Conservation (phyloP, 1,139 yeast genomes). For the Yamadazyma blattariae region DNA sequence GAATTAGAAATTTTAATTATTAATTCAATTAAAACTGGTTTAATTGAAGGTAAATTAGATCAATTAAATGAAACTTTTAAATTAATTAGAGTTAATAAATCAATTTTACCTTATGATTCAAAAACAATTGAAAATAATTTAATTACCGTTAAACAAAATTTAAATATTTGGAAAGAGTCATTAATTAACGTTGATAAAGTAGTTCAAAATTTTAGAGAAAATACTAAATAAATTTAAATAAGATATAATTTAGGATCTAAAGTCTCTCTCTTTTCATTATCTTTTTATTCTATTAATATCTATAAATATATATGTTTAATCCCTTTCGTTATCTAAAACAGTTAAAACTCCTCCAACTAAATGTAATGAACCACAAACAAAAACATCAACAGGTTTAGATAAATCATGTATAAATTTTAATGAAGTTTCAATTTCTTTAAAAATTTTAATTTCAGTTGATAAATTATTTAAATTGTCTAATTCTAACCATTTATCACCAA, state of each 20-base stretch:
- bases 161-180: conserved; percentile 39
- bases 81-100: conserved; percentile 43
- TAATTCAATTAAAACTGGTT: conserved; percentile 43
- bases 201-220: conserved; percentile 45
- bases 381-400: conserved; percentile 55
- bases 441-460: conserved; percentile 34
- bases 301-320: conserved; percentile 13
- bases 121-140: conserved; percentile 30
- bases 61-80: conserved; percentile 44
- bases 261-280: no score
- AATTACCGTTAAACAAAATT: conserved; percentile 34
- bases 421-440: conserved; percentile 75
- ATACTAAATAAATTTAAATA: no score
- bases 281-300: conserved; percentile 3
- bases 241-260: no score
- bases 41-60: conserved; percentile 47
- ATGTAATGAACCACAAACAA: conserved; percentile 93
- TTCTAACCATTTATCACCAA: conserved; percentile 67
- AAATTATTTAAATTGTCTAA: conserved; percentile 39
- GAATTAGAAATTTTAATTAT: conserved; percentile 44
- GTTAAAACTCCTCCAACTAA: conserved; percentile 91
- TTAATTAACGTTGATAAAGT: conserved; percentile 42
- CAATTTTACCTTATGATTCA: conserved; percentile 38
- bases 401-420: conserved; percentile 50
- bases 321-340: conserved; percentile 59